A percentile compares a stretch with the other conserved stretches of the same genome.
Evolutionary conservation across 2,329 filamentous ascomycete genomes (phyloP).

Genomic region (Leptographium galeiforme): DNA sequence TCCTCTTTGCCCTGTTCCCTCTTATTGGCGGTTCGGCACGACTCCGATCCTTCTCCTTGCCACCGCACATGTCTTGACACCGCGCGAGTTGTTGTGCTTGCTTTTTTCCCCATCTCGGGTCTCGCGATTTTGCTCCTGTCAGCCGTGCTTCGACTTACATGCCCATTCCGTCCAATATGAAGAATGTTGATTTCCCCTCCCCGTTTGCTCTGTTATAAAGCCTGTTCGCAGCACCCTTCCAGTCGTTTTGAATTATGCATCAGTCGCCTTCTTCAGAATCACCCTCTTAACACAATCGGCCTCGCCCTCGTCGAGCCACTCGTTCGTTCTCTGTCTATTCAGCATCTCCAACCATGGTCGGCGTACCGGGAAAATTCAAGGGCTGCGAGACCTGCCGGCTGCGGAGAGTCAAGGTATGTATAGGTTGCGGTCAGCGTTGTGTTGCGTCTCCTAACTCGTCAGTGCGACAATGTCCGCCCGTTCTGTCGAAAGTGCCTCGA

Average conservation of each 20-base stretch:
- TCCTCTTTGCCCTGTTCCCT: background rate
- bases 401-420: slow-evolving; percentile 42
- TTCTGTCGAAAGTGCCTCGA: slow-evolving; percentile 46
- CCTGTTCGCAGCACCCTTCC: background rate
- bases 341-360: slow-evolving; percentile 33
- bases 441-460: background rate
- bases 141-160: no score
- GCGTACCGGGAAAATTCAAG: slow-evolving; percentile 50
- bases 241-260: background rate
- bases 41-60: background rate
- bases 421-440: background rate
- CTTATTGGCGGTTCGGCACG: background rate
- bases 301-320: no score
- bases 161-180: no score
- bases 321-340: no score
- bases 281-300: background rate
- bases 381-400: slow-evolving; percentile 49
- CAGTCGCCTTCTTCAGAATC: background rate
- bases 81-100: background rate
- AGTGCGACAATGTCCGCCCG: slow-evolving; percentile 51
- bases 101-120: background rate
- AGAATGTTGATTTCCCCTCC: no score
- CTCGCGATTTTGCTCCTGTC: no score
- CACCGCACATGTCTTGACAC: background rate
- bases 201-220: no score